These are phyloP conservation scores for Tuber calosporum DNA, from an alignment of 495 filamentous ascomycete species.

Conservation along the genomic window DNA sequence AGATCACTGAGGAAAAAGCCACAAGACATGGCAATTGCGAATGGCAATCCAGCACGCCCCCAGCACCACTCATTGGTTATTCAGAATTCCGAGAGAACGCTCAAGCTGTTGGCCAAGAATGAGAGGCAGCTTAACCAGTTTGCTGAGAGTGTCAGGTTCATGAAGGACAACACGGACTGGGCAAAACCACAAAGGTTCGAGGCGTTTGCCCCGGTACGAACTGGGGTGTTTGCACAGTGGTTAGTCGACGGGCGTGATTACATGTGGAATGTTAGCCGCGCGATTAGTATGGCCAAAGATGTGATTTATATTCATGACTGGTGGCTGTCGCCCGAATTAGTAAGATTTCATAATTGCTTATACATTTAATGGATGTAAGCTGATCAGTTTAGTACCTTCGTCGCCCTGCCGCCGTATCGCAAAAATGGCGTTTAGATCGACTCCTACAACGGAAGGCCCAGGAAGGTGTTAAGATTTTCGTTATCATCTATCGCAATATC, in stretches of 20 bases:
- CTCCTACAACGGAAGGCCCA: constrained; percentile 87
- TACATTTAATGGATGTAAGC: not conserved
- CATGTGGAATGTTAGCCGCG: constrained; percentile 98
- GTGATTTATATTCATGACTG: constrained; percentile 99
- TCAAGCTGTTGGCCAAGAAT: constrained; percentile 86
- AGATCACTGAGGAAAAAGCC: constrained; percentile 46
- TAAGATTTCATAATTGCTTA: constrained; percentile 14
- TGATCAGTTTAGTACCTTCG: constrained; percentile 62
- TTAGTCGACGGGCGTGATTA: constrained; percentile 94
- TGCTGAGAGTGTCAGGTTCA: constrained; percentile 79
- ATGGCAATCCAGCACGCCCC: constrained; percentile 51
- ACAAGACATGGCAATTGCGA: constrained; percentile 48
- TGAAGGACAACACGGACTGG: constrained; percentile 76
- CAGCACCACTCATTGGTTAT: constrained; percentile 80
- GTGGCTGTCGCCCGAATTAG: constrained; percentile 92
- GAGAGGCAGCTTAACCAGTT: constrained; percentile 86
- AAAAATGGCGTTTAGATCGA: constrained; percentile 95
- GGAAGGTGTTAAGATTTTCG: constrained; percentile 95
- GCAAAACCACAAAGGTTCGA: constrained; percentile 74
- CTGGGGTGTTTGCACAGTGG: constrained; percentile 87
- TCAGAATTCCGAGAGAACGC: constrained; percentile 75
- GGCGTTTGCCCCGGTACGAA: constrained; percentile 87
- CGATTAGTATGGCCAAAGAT: constrained; percentile 95
- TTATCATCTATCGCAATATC: constrained; percentile 97
- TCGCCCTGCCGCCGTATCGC: constrained; percentile 88